Evolutionary conservation across 1,284 basidiomycete species (phyloP), one percentile per base, ranked within the genome.

Genomic region (Cerioporus squamosus): DNA sequence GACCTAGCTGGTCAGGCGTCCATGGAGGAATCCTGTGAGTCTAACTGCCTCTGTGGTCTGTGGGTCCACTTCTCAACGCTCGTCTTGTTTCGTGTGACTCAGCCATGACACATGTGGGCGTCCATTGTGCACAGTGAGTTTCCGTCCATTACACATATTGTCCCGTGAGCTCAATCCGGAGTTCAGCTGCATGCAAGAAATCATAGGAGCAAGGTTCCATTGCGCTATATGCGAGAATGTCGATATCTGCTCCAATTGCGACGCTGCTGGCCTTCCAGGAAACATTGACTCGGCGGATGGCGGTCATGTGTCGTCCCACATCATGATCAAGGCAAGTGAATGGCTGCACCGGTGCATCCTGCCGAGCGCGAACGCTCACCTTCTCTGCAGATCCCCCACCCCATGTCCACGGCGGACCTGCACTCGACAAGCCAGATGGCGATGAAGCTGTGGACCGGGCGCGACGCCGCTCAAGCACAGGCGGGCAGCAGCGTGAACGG

Each of bases 211-310:
- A 17, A 83, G 92, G 7, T 96, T 94, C 74, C 94, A 94, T 68
- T 97, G 94, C 66, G 91, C 91, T 8, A 87, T 93, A n/a, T 97
- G 94, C 68, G 80, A 85, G 52, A 81, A 83, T 12, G 81, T 93
- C 29, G 91, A 93, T 66, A 93, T 96, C 18, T 97, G 94, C 68
- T 85, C 89, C 18, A 93, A 94, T 66, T 97, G 94, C 72, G 94
- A 96, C 72, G 87, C 88, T 4, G 90, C 88, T 10, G 92, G 93
- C 17, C 79, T 94, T 17, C 90, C 90, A 4, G 91, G 90, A 2
- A 91, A 92, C 61, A 73, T 93, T 7, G 88, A 92, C 61, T 87
- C 88, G 0, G 77, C 82, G 1, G 89, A 92, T 44, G 87, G 85
- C 8, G 90, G 89, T 0, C 91, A 93, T 65, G 82, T 81, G 57